These are phyloP conservation scores for Arabis alpina DNA, from an alignment of 345 rosid genomes.

Conservation along the genomic window DNA sequence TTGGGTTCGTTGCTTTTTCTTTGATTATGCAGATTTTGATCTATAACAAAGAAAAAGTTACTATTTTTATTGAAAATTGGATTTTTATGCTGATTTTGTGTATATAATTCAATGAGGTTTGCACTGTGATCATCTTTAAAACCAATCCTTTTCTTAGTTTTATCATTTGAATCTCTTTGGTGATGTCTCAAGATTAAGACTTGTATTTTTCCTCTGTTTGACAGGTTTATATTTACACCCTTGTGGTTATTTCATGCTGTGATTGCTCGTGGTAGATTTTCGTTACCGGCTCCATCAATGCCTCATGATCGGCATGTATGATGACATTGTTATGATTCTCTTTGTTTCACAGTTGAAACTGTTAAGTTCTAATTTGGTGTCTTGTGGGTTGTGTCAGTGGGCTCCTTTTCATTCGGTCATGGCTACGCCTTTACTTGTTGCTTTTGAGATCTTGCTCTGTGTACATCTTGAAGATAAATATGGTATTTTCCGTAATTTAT, in stretches of 20 bases:
- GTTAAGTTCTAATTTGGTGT: background rate
- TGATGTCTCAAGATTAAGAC: constrained; percentile 6
- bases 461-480: constrained; percentile 66
- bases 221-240: constrained; percentile 79
- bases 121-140: background rate
- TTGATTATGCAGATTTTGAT: background rate
- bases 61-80: background rate
- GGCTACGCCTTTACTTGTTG: constrained; percentile 83
- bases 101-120: background rate
- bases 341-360: background rate
- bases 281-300: constrained; percentile 87
- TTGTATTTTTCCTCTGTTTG: constrained; percentile 12
- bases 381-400: constrained; percentile 68
- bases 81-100: constrained; percentile 23
- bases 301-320: constrained; percentile 85
- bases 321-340: constrained; percentile 34
- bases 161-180: constrained; percentile 13
- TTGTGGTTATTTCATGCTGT: constrained; percentile 85
- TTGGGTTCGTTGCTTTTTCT: background rate
- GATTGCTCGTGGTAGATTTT: constrained; percentile 86
- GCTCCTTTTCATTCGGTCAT: constrained; percentile 80
- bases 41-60: background rate
- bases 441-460: constrained; percentile 85
- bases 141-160: constrained; percentile 1
- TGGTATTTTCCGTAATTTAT: constrained; percentile 44